Evolutionary conservation across 75 land plant species (phyloP), one percentile per base, ranked within the genome.

Genomic region (Pseudotsuga menziesii): DNA sequence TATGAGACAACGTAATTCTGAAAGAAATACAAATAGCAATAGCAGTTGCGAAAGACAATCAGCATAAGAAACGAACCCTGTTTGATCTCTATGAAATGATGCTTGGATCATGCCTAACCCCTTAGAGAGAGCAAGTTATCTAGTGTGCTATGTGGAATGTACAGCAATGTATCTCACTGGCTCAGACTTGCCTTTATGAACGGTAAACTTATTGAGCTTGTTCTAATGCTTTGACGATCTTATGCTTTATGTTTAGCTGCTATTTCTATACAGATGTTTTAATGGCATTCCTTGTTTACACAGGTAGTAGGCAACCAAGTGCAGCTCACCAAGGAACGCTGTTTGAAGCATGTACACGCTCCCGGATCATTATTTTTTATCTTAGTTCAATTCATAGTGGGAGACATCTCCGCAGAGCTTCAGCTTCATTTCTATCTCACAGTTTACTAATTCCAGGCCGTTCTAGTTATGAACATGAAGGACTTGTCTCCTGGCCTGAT

Each of bases 311-410:
- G 44, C 67, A 58, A 66, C 71, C 75, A 7, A 82, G 85, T 79
- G 76, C 83, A 54, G 80, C 76, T 59, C 83, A 83, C 78, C 80
- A 76, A 27, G 85, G 82, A n/a, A 70, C 83, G 9, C 27, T n/a
- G 19, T 95, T 83, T 72, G 80, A 83, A 36, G 96, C 83, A 32
- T 91, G 93, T 74, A 81, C 98, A 48, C 86, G 96, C 59, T 88
- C 98, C 12, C 85, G 96, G 66, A 77, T 93, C 19, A 89, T 95
- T 32, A 74, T 95, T 29, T 82, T 94, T 70, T 88, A 92, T 74
- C 75, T 86, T 16, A 79, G 75, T 64, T 63, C 80, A 57, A 35
- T 74, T 64, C 88, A 82, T 66, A 66, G 79, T 9, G 82, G 76
- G 14, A 58, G 67, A 32, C 61, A 48, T 72, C 83, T 82, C 0